Evolutionary conservation across 371 early-diverging fungal species (phyloP).

Genomic region (Mucor plumbeus): DNA sequence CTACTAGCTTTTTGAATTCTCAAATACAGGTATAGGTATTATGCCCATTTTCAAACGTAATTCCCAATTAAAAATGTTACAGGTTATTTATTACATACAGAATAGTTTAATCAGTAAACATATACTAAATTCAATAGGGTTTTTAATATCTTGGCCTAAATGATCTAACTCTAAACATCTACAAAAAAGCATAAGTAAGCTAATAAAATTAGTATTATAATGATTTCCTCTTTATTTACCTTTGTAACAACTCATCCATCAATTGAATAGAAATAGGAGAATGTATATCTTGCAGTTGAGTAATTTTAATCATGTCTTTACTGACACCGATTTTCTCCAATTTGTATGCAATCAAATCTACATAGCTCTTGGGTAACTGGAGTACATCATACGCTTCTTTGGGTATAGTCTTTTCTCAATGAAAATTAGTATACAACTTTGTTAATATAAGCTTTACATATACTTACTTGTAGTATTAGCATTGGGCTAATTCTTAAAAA

Average conservation of each 20-base stretch:
- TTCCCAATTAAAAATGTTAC: too few species aligned
- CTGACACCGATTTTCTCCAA: background rate
- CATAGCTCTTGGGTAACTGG: constrained; percentile 15
- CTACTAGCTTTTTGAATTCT: too few species aligned
- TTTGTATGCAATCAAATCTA: background rate
- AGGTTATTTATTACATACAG: background rate
- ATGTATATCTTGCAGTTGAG: background rate
- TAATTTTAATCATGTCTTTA: background rate
- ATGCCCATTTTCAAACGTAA: too few species aligned
- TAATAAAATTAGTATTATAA: background rate
- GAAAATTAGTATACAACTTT: background rate
- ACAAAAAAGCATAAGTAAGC: background rate
- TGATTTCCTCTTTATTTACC: background rate
- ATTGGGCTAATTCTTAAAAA: constrained; percentile 16
- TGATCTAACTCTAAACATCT: background rate
- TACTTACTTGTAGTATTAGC: constrained; percentile 22
- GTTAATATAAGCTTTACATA: too few species aligned
- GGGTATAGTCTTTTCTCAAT: constrained; percentile 16
- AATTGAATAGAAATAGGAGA: constrained; percentile 3
- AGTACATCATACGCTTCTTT: constrained; percentile 15
- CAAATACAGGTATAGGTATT: too few species aligned
- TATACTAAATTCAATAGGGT: background rate
- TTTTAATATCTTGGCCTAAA: background rate
- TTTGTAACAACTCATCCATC: constrained; percentile 10
- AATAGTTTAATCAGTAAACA: background rate